phyloP scores from a whole-genome alignment of 2,329 filamentous ascomycete species.

The Escovopsis sp. region DNA sequence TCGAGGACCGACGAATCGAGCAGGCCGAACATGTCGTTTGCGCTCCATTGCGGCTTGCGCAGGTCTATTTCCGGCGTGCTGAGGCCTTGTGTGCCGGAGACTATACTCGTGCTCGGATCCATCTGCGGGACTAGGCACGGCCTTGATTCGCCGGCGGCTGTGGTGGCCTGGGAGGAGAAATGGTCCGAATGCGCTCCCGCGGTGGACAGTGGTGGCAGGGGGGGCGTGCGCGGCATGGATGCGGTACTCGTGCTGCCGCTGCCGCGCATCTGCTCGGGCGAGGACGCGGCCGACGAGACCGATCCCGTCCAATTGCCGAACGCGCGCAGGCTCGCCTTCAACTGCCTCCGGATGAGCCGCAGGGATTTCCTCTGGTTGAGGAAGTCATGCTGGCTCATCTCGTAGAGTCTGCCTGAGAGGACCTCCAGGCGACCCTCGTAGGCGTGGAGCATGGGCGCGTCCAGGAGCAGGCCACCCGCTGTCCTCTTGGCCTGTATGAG shows the following conservation, averaged over 20 bases:
- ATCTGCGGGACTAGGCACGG: slow-evolving; percentile 8
- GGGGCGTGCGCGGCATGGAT: slow-evolving; percentile 10
- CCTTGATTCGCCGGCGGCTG: slow-evolving; percentile 4
- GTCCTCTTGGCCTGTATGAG: slow-evolving; percentile 11
- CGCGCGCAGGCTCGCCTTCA: slow-evolving; percentile 14
- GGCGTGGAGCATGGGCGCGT: slow-evolving; percentile 9
- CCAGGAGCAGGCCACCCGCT: slow-evolving; percentile 7
- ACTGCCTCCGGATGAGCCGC: slow-evolving; percentile 14
- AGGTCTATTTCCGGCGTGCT: slow-evolving; percentile 11
- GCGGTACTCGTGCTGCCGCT: not conserved
- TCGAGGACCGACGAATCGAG: slow-evolving; percentile 10
- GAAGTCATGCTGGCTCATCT: slow-evolving; percentile 14
- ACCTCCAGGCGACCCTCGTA: slow-evolving; percentile 13
- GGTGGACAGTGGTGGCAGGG: not conserved
- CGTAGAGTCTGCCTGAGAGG: slow-evolving; percentile 14
- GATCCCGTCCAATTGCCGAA: slow-evolving; percentile 9
- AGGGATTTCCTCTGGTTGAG: slow-evolving; percentile 13
- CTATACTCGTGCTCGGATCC: slow-evolving; percentile 7
- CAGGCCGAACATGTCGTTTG: slow-evolving; percentile 11
- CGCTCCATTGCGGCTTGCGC: slow-evolving; percentile 13
- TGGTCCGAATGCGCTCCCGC: slow-evolving; percentile 5
- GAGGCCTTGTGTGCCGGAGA: slow-evolving; percentile 9
- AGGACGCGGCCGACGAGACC: slow-evolving; percentile 5
- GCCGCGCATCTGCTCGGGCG: slow-evolving; percentile 5
- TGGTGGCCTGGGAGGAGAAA: slow-evolving; percentile 7